Evolutionary conservation across 768 basidiomycete species (phyloP).

Genomic region (Tylopilus sp.): DNA sequence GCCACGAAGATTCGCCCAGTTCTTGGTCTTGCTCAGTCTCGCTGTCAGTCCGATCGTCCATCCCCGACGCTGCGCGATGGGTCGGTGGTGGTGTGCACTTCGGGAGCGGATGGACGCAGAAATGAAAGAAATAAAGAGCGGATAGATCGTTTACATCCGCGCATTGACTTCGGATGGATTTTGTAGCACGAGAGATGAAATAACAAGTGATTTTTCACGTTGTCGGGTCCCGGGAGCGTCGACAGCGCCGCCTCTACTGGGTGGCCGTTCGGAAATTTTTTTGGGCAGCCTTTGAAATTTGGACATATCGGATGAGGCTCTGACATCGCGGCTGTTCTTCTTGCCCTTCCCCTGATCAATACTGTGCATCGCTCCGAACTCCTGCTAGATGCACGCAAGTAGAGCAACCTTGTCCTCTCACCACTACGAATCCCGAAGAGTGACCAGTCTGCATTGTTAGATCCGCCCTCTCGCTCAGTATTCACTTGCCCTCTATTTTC

Average conservation of each 20-base stretch:
- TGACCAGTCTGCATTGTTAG: neutral
- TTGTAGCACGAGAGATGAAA: constrained; percentile 19
- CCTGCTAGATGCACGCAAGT: neutral
- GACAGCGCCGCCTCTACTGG: constrained; percentile 23
- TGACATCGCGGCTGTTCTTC: neutral
- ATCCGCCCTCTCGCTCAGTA: neutral
- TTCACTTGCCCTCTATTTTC: constrained; percentile 8
- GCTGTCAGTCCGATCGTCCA: constrained; percentile 31
- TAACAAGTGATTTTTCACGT: constrained; percentile 20
- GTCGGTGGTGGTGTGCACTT: constrained; percentile 24
- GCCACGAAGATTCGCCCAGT: constrained; percentile 39
- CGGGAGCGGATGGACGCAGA: constrained; percentile 27
- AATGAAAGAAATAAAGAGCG: constrained; percentile 29
- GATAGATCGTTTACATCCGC: constrained; percentile 30
- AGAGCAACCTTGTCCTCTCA: neutral
- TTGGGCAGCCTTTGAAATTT: constrained; percentile 26
- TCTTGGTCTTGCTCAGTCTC: constrained; percentile 48
- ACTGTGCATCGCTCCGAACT: neutral
- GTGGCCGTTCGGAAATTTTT: constrained; percentile 26
- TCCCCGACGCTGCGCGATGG: constrained; percentile 9
- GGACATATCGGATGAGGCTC: constrained; percentile 11
- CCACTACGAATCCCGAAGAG: neutral
- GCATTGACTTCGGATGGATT: constrained; percentile 21
- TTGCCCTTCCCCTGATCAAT: neutral
- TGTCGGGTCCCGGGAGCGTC: constrained; percentile 25